Evolutionary conservation across 768 basidiomycete genomes (phyloP).

Genomic region (Filobasidium floriforme): DNA sequence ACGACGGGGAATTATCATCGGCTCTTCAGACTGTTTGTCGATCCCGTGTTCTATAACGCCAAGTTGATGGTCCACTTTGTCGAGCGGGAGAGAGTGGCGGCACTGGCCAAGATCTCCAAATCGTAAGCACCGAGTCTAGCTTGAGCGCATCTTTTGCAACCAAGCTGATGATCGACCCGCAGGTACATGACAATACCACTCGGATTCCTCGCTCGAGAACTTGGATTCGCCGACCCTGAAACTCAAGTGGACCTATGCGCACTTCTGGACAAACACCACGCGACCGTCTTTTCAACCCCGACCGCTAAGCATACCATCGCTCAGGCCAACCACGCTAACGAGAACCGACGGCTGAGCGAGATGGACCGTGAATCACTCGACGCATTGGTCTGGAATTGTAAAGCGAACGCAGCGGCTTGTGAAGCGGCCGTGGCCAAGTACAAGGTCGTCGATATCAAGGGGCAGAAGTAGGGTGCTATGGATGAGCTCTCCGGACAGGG

Average conservation of each 20-base stretch:
- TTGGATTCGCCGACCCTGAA: conserved; percentile 57
- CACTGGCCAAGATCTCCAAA: conserved; percentile 82
- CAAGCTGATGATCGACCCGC: conserved; percentile 11
- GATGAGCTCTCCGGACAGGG: no score
- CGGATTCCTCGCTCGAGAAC: conserved; percentile 65
- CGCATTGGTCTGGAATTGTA: conserved; percentile 43
- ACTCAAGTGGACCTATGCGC: not conserved
- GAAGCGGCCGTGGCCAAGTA: conserved; percentile 66
- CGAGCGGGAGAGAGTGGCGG: conserved; percentile 75
- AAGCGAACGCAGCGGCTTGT: conserved; percentile 46
- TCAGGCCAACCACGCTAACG: not conserved
- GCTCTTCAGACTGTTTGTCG: conserved; percentile 73
- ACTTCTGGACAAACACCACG: not conserved
- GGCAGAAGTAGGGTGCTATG: conserved; percentile 58
- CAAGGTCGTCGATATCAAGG: conserved; percentile 79
- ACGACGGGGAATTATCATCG: conserved; percentile 91
- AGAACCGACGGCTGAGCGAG: not conserved
- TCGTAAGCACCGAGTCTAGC: conserved; percentile 56
- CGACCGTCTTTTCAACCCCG: not conserved
- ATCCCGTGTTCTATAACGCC: conserved; percentile 90
- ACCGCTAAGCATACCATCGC: not conserved
- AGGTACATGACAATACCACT: conserved; percentile 80
- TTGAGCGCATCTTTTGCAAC: conserved; percentile 10
- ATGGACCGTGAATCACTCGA: conserved; percentile 23
- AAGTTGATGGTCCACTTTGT: conserved; percentile 99